Conservation (phyloP, 306 rosid genomes). For the Inga oerstediana region DNA sequence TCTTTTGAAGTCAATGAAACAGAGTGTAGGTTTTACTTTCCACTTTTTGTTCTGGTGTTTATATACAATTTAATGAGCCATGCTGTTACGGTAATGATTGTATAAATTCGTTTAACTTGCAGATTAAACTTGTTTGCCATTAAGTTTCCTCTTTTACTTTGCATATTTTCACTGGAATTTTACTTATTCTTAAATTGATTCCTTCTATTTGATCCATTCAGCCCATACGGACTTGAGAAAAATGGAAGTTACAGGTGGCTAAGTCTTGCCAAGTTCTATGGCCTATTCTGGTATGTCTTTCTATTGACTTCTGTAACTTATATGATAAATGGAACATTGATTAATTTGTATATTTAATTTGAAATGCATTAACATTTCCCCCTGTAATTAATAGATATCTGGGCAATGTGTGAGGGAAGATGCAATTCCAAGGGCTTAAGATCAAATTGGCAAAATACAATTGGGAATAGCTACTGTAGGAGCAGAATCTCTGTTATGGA, state of each 20-base stretch:
- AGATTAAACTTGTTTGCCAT: not conserved
- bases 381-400: slow-evolving; percentile 42
- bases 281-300: slow-evolving; percentile 53
- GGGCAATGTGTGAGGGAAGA: slow-evolving; percentile 65
- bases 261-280: slow-evolving; percentile 54
- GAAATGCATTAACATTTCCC: slow-evolving; percentile 4
- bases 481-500: slow-evolving; percentile 76
- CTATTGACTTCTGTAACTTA: not conserved
- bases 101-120: not conserved
- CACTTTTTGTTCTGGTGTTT: not conserved
- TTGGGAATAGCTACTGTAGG: slow-evolving; percentile 38
- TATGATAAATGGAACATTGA: not conserved
- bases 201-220: slow-evolving; percentile 36
- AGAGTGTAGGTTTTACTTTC: not conserved
- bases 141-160: not conserved
- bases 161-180: slow-evolving; percentile 8
- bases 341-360: slow-evolving; percentile 12
- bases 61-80: not conserved
- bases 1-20: not conserved
- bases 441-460: slow-evolving; percentile 37
- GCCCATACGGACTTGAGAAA: slow-evolving; percentile 36
- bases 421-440: slow-evolving; percentile 37
- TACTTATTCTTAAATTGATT: slow-evolving; percentile 16
- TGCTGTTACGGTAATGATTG: slow-evolving; percentile 7
- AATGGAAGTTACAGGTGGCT: slow-evolving; percentile 85